Base-by-base conservation (phyloP, 495 filamentous ascomycete species). In the Tuber aestivum region DNA sequence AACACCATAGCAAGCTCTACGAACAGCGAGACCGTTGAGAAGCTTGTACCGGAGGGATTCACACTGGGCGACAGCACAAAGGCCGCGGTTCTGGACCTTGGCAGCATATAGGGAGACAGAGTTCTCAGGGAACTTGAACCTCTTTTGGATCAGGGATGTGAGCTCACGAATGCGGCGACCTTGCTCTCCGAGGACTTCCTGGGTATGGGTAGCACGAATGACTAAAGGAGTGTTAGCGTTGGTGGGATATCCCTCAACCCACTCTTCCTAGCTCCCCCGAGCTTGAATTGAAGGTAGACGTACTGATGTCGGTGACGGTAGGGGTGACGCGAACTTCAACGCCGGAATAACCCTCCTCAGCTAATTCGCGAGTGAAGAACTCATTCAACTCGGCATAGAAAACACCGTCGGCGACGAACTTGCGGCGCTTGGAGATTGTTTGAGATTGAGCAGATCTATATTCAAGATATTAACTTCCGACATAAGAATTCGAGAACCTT, bases 361-460 rank as follows among this genome's bases (percentile, higher is more conserved):
- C 95, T 85, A 99, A 89, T 89, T 99, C 95, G 86, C 96, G 95
- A 89, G 97, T 96, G 94, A 99, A 99, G 92, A 99, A 99, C 89
- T 99, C 95, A 92, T 98, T 99, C 87, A 98, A 88, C 88, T 99
- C 95, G 88, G 96, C 96, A 87, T 97, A 99, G 92, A 98, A 99
- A 86, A 98, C 96, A 88, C 95, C 96, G 87, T 98, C 96, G 84
- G 96, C 96, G 86, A 98, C 94, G 90, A 99, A 99, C 92, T 99
- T 99, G 88, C 95, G 92, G 85, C 94, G 91, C 92, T 99, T 99
- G 85, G 95, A 97, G 87, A 91, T 93, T 81, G 81, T 80, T 70
- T 80, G 78, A 42, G 81, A 82, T 72, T 82, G 81, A 75, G 81
- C 81, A 50, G 81, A 79, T 69, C 81, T 82, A 71, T 72, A 76